Evolutionary conservation across 176 grass and related monocot genomes (phyloP).

Genomic region (Leersia perrieri): DNA sequence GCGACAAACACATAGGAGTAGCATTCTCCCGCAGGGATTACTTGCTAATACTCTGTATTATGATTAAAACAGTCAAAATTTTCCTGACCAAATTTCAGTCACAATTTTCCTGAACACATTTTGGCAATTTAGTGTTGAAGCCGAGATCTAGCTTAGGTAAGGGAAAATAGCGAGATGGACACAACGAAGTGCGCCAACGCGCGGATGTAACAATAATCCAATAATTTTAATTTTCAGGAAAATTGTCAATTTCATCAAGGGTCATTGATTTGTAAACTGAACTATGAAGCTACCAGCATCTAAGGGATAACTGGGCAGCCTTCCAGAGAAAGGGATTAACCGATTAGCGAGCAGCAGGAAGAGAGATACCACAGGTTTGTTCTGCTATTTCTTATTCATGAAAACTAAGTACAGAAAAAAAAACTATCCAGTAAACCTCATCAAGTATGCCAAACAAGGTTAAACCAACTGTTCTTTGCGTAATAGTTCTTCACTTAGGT

Average conservation of each 20-base stretch:
- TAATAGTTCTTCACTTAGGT: neutral
- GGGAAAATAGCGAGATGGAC: neutral
- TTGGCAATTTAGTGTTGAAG: neutral
- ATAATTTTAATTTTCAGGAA: neutral
- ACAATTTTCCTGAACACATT: neutral
- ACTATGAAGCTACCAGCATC: neutral
- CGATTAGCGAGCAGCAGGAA: neutral
- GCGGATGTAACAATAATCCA: neutral
- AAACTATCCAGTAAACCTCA: neutral
- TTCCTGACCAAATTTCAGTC: neutral
- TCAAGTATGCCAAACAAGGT: neutral
- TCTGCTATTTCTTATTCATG: conserved; percentile 2
- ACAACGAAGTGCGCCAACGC: neutral
- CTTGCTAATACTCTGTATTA: neutral
- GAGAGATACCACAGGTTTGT: neutral
- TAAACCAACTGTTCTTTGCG: neutral
- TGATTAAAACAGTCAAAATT: neutral
- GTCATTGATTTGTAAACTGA: neutral
- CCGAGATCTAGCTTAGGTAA: neutral
- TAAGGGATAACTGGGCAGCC: neutral
- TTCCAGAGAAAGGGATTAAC: neutral
- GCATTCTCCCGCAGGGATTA: neutral
- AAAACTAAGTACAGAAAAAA: neutral
- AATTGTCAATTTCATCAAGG: neutral
- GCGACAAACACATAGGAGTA: too few relatives aligned